Conservation (phyloP, 208 protist genomes). For the Strigomonas oncopelti region DNA sequence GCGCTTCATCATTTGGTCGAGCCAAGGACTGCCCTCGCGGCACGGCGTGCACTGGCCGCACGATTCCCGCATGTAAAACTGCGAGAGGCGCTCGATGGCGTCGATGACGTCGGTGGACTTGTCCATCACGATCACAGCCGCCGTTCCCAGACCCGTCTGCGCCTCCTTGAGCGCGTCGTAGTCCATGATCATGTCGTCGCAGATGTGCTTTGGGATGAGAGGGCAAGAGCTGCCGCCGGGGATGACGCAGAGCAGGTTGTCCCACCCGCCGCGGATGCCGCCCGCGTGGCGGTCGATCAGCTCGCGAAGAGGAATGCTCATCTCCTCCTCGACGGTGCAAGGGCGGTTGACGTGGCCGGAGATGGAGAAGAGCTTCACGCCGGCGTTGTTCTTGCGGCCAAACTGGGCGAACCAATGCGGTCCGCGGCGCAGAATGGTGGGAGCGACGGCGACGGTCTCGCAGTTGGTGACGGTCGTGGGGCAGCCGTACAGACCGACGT, state of each 20-base stretch:
- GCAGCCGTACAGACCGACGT: constrained; percentile 98
- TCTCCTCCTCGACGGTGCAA: constrained; percentile 98
- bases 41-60: constrained; percentile 99
- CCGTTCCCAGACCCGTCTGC: constrained; percentile 97
- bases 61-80: constrained; percentile 98
- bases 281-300: constrained; percentile 97
- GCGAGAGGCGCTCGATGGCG: constrained; percentile 93
- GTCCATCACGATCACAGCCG: constrained; percentile 99
- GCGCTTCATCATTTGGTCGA: constrained; percentile 97
- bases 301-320: constrained; percentile 97
- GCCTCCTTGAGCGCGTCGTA: constrained; percentile 95
- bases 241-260: constrained; percentile 97
- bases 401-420: constrained; percentile 96
- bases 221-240: constrained; percentile 97
- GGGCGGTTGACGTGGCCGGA: constrained; percentile 98
- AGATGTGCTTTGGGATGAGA: constrained; percentile 93
- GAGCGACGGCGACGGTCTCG: constrained; percentile 97
- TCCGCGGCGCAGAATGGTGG: constrained; percentile 93
- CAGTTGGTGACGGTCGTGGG: constrained; percentile 99
- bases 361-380: constrained; percentile 98
- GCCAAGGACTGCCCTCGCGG: constrained; percentile 95
- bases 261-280: constrained; percentile 97
- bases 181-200: constrained; percentile 97
- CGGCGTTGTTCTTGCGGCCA: constrained; percentile 96
- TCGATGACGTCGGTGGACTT: constrained; percentile 97